Evolutionary conservation across 2,329 filamentous ascomycete genomes (phyloP).

Genomic region (Chaetomiaceae sp.): DNA sequence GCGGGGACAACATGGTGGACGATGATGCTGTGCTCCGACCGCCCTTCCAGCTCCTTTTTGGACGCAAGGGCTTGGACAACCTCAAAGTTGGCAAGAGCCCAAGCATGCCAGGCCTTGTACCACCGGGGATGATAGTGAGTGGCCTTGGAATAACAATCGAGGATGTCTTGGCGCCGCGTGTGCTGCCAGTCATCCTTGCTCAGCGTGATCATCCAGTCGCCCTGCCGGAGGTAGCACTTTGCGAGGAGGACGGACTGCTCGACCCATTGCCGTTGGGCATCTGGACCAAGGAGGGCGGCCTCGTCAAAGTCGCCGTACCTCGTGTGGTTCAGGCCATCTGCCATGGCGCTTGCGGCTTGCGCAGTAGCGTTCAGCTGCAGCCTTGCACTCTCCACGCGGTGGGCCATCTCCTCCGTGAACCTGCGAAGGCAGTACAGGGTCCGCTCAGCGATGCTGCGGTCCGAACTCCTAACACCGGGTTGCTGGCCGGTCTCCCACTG

Average conservation of each 20-base stretch:
- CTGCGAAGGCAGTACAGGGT: conserved; percentile 55
- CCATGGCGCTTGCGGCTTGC: conserved; percentile 42
- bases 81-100: conserved; percentile 97
- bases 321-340: conserved; percentile 34
- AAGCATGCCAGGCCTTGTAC: conserved; percentile 99
- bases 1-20: conserved; percentile 90
- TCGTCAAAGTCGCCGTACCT: conserved; percentile 50
- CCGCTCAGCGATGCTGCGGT: conserved; percentile 44
- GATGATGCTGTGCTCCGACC: conserved; percentile 61
- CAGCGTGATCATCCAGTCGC: conserved; percentile 87
- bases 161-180: conserved; percentile 79
- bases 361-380: conserved; percentile 41
- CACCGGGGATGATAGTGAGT: conserved; percentile 91
- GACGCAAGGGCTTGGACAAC: conserved; percentile 80
- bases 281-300: conserved; percentile 43
- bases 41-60: conserved; percentile 52
- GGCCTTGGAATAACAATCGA: conserved; percentile 85
- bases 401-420: conserved; percentile 58
- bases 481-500: conserved; percentile 84
- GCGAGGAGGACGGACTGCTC: conserved; percentile 72
- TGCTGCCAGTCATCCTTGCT: conserved; percentile 87
- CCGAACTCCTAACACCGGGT: conserved; percentile 37
- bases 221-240: conserved; percentile 93
- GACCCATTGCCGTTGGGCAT: conserved; percentile 49
- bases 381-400: conserved; percentile 50